Conservation (phyloP, 2,329 filamentous ascomycete species). For the Paraphaeosphaeria minitans region DNA sequence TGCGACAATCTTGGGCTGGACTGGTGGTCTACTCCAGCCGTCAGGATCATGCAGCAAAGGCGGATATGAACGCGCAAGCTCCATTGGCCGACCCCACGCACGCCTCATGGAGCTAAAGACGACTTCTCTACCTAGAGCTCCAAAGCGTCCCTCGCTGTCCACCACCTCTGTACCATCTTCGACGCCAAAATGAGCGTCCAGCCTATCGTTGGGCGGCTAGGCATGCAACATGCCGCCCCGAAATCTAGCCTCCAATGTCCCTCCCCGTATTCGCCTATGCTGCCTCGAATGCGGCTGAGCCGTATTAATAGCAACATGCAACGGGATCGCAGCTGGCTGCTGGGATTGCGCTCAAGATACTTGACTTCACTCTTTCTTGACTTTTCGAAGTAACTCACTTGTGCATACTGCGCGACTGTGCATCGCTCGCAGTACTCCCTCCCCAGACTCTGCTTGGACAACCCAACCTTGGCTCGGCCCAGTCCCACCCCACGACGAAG, state of each 20-base stretch:
- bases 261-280: conserved; percentile 14
- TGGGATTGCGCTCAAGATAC: background rate
- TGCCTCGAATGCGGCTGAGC: conserved; percentile 18
- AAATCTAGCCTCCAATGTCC: conserved; percentile 14
- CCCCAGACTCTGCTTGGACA: background rate
- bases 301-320: conserved; percentile 23
- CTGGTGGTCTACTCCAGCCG: conserved; percentile 1
- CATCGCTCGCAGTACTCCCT: background rate
- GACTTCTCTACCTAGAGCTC: background rate
- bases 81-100: background rate
- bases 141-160: background rate
- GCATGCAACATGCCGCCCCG: background rate
- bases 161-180: background rate
- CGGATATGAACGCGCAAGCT: background rate
- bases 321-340: background rate
- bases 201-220: background rate
- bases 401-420: background rate
- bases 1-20: background rate
- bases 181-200: background rate
- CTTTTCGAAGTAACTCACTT: background rate
- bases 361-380: background rate
- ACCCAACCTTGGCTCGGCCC: background rate
- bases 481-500: background rate
- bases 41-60: conserved; percentile 4
- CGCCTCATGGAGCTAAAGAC: background rate